These are phyloP conservation scores for Tricholoma hemisulphureum DNA, from an alignment of 768 basidiomycete species.

Conservation along the genomic window DNA sequence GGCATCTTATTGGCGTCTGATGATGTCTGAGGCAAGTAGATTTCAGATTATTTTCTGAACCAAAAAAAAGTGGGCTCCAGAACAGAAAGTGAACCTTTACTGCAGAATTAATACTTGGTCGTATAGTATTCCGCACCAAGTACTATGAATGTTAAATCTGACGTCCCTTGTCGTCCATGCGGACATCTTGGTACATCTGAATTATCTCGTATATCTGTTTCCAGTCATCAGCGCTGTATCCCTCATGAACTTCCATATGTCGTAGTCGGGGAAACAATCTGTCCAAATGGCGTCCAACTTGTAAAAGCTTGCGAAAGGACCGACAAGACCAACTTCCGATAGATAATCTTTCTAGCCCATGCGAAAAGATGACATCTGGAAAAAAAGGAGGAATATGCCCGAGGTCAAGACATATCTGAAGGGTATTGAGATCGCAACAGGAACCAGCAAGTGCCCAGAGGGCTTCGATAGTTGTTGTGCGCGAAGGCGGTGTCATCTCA, in stretches of 20 bases:
- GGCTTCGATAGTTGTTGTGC: background rate
- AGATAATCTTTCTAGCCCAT: too few species aligned
- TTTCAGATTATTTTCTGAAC: too few species aligned
- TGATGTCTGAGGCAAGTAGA: too few species aligned
- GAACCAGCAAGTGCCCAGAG: background rate
- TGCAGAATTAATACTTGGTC: too few species aligned
- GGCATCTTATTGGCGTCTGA: too few species aligned
- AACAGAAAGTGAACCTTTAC: too few species aligned
- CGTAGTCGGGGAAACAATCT: background rate
- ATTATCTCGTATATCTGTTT: background rate
- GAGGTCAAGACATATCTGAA: background rate
- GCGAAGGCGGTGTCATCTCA: background rate
- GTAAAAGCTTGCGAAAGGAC: background rate
- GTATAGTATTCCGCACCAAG: background rate
- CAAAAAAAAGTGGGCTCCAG: too few species aligned
- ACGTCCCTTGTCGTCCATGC: background rate
- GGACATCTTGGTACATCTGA: background rate
- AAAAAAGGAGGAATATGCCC: background rate
- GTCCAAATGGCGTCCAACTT: background rate
- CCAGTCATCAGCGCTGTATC: background rate
- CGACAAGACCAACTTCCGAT: background rate
- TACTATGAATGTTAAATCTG: background rate
- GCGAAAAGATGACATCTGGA: background rate
- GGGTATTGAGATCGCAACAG: background rate
- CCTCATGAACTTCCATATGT: background rate